These are phyloP conservation scores for Telopea speciosissima DNA, from an alignment of 177 flowering plant genomes.

Conservation along the genomic window DNA sequence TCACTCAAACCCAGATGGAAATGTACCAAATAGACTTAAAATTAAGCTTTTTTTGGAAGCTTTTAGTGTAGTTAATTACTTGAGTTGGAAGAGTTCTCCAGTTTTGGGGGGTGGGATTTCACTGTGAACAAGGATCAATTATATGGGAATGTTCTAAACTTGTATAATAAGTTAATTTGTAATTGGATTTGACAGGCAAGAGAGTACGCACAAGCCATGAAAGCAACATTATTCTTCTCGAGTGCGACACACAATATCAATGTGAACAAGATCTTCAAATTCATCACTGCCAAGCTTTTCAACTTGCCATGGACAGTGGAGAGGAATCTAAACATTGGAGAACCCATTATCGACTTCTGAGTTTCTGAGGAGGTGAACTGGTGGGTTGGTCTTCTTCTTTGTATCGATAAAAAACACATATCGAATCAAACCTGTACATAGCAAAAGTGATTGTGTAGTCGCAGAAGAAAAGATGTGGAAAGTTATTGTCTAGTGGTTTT, in stretches of 20 bases:
- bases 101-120: no score
- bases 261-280: slow-evolving; percentile 92
- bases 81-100: no score
- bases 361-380: background rate
- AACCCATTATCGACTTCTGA: slow-evolving; percentile 83
- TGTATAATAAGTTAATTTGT: no score
- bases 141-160: no score
- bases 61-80: no score
- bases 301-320: slow-evolving; percentile 82
- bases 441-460: background rate
- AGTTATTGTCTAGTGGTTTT: no score
- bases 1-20: no score
- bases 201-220: slow-evolving; percentile 76
- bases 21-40: no score
- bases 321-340: slow-evolving; percentile 71
- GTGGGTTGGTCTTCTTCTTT: background rate
- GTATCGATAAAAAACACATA: no score
- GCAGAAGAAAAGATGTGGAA: background rate
- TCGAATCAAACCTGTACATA: background rate
- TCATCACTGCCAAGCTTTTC: slow-evolving; percentile 80
- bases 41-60: no score
- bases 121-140: no score
- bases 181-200: slow-evolving; percentile 58
- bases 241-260: slow-evolving; percentile 91
- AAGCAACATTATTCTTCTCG: slow-evolving; percentile 88